Percentiles rank a stretch among this genome's conserved stretches.
Conservation (phyloP, 495 filamentous ascomycete genomes). For the Penicillium desertorum region DNA sequence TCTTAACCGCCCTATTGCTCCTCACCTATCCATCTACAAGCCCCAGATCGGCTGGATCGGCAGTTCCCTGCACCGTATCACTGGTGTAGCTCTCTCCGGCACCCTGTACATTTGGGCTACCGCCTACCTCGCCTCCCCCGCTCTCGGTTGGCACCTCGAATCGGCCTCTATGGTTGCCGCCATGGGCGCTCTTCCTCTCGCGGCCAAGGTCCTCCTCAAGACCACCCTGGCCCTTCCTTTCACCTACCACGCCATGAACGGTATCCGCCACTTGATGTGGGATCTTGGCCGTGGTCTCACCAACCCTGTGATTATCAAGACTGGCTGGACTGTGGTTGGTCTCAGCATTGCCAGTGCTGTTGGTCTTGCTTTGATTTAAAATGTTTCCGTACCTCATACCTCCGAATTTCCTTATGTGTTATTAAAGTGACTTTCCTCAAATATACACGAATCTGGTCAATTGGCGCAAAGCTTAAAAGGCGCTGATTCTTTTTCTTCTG, state of each 20-base stretch:
- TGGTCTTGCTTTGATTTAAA: slow-evolving; percentile 58
- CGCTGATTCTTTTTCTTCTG: slow-evolving; percentile 24
- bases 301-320: slow-evolving; percentile 69
- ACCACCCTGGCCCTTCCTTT: slow-evolving; percentile 74
- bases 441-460: slow-evolving; percentile 27
- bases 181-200: slow-evolving; percentile 68
- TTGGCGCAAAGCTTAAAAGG: slow-evolving; percentile 27
- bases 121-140: slow-evolving; percentile 79
- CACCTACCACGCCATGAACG: slow-evolving; percentile 82
- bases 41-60: slow-evolving; percentile 84
- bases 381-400: slow-evolving; percentile 23
- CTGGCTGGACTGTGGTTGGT: slow-evolving; percentile 74
- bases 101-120: slow-evolving; percentile 79
- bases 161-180: slow-evolving; percentile 73
- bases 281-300: slow-evolving; percentile 69
- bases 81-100: slow-evolving; percentile 69
- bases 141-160: slow-evolving; percentile 83
- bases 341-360: slow-evolving; percentile 61
- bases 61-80: slow-evolving; percentile 76
- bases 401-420: slow-evolving; percentile 38
- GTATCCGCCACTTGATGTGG: slow-evolving; percentile 85
- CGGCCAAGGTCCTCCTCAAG: slow-evolving; percentile 73
- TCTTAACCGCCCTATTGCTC: slow-evolving; percentile 76
- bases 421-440: slow-evolving; percentile 40
- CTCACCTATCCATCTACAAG: slow-evolving; percentile 87